Evolutionary conservation across 2,329 filamentous ascomycete genomes (phyloP).

Genomic region (Trichocomaceae sp.): DNA sequence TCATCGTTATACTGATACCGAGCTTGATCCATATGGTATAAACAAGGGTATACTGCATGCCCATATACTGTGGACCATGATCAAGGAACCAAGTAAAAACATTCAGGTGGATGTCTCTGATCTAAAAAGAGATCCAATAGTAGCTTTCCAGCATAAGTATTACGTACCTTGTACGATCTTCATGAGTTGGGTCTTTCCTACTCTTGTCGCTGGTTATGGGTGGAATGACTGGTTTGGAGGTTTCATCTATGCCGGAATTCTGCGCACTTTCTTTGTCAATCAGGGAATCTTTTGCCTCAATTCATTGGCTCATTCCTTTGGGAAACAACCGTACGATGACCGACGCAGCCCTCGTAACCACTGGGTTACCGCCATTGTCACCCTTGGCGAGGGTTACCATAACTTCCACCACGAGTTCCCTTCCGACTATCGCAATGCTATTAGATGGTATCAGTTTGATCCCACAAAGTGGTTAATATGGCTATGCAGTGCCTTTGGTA

Average conservation of each 20-base stretch:
- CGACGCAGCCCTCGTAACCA: slow-evolving; percentile 86
- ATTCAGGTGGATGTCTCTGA: slow-evolving; percentile 80
- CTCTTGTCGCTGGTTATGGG: slow-evolving; percentile 64
- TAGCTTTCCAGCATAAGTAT: slow-evolving; percentile 81
- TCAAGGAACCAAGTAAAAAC: slow-evolving; percentile 76
- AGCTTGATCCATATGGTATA: slow-evolving; percentile 86
- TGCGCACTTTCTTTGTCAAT: slow-evolving; percentile 83
- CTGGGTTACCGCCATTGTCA: slow-evolving; percentile 76
- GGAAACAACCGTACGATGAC: slow-evolving; percentile 88
- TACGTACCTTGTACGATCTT: slow-evolving; percentile 66
- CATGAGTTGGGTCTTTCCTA: slow-evolving; percentile 73
- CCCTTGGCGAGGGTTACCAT: slow-evolving; percentile 84
- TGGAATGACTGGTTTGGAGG: slow-evolving; percentile 79
- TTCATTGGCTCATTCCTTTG: slow-evolving; percentile 83
- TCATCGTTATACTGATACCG: slow-evolving; percentile 86
- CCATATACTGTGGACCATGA: slow-evolving; percentile 75
- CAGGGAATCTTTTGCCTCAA: slow-evolving; percentile 93
- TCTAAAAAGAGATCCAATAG: slow-evolving; percentile 76
- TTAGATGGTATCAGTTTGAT: slow-evolving; percentile 86
- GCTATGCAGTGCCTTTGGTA: slow-evolving; percentile 73
- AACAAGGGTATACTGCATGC: slow-evolving; percentile 81
- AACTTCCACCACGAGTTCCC: slow-evolving; percentile 96
- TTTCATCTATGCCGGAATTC: slow-evolving; percentile 76
- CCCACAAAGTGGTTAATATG: slow-evolving; percentile 88
- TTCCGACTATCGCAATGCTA: slow-evolving; percentile 86